phyloP scores from a whole-genome alignment of 768 basidiomycete species.

The Leccinum fibrillosum region DNA sequence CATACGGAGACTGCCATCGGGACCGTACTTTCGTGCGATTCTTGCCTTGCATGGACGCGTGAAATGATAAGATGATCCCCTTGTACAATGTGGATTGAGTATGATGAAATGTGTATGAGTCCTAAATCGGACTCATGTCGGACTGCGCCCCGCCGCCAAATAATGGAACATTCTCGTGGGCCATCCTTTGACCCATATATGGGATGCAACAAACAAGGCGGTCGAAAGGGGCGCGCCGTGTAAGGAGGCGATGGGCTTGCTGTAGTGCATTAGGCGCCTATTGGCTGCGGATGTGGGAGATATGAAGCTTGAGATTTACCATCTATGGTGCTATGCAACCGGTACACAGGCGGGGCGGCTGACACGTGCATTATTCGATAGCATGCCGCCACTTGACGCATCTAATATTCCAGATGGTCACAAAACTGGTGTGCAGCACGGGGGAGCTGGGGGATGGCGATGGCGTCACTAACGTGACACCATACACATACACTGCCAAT shows the following conservation, averaged over 20 bases:
- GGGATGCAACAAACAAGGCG: slow-evolving; percentile 1
- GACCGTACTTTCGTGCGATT: slow-evolving; percentile 6
- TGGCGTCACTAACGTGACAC: too few relatives aligned
- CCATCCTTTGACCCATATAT: not conserved
- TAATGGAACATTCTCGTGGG: not conserved
- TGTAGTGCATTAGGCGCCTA: slow-evolving; percentile 11
- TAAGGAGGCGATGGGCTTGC: slow-evolving; percentile 14
- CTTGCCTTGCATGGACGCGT: slow-evolving; percentile 16
- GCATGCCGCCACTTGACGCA: not conserved
- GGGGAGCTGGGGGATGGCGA: not conserved
- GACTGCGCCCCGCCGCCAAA: slow-evolving; percentile 6
- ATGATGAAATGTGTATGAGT: not conserved
- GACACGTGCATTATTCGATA: not conserved
- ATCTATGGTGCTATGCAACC: not conserved
- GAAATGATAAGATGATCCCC: not conserved
- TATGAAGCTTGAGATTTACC: not conserved
- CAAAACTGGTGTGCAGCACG: not conserved
- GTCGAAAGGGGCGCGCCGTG: not conserved
- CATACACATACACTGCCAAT: too few relatives aligned
- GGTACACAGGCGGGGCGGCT: not conserved
- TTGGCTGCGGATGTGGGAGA: slow-evolving; percentile 1
- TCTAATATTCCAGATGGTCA: not conserved
- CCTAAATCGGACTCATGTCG: slow-evolving; percentile 2
- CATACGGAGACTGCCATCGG: not conserved
- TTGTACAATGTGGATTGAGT: not conserved